Evolutionary conservation across 352 stramenopile species (phyloP).

Genomic region (Phytophthora sp.): DNA sequence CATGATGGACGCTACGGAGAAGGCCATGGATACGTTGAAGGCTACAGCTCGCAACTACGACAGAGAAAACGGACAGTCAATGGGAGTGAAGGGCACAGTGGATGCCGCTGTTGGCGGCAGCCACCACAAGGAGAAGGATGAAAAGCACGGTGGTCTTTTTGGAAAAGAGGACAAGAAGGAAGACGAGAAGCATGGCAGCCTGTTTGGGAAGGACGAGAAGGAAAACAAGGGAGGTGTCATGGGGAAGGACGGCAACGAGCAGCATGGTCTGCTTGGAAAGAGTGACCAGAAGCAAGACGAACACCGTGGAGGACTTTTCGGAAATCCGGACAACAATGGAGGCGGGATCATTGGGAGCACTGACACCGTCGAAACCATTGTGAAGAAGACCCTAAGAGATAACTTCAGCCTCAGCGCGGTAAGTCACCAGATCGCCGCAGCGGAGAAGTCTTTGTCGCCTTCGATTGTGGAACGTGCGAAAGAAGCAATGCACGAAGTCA

Average conservation of each 20-base stretch:
- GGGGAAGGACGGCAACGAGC: not conserved
- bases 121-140: constrained; percentile 9
- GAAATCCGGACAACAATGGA: constrained; percentile 22
- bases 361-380: constrained; percentile 33
- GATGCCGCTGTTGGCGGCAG: constrained; percentile 22
- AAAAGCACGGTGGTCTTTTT: constrained; percentile 8
- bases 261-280: constrained; percentile 6
- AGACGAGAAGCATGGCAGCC: not conserved
- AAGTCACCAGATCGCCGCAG: constrained; percentile 26
- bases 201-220: constrained; percentile 1
- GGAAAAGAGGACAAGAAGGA: not conserved
- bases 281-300: constrained; percentile 7
- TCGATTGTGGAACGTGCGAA: constrained; percentile 38
- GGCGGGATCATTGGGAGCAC: constrained; percentile 22
- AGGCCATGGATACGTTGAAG: constrained; percentile 22
- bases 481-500: constrained; percentile 33
- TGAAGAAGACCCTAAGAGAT: constrained; percentile 26
- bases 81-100: constrained; percentile 27
- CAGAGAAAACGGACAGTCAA: constrained; percentile 26
- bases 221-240: not conserved
- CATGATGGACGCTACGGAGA: constrained; percentile 24
- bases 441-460: constrained; percentile 28
- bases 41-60: constrained; percentile 33
- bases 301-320: constrained; percentile 1
- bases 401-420: constrained; percentile 30